Conservation (phyloP, 768 basidiomycete genomes). For the Dictyophora rubrovolvata region DNA sequence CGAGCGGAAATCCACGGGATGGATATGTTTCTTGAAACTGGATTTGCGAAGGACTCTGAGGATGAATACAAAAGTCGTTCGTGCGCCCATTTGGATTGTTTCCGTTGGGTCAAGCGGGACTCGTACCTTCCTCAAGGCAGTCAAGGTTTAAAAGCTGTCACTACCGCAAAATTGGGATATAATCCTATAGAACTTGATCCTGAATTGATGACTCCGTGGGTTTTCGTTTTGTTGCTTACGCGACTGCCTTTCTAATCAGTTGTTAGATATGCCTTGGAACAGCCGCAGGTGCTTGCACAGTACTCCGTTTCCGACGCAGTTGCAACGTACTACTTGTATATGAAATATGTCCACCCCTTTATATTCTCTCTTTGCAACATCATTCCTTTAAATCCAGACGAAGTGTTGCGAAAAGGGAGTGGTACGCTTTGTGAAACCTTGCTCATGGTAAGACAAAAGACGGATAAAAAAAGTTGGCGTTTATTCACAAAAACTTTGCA, state of each 20-base stretch:
- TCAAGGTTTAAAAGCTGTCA: slow-evolving; percentile 97
- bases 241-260: neutral
- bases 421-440: slow-evolving; percentile 97
- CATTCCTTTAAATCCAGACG: slow-evolving; percentile 93
- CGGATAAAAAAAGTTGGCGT: slow-evolving; percentile 1
- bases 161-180: slow-evolving; percentile 91
- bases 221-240: slow-evolving; percentile 10
- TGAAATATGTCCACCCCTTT: slow-evolving; percentile 99
- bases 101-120: slow-evolving; percentile 99
- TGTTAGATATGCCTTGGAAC: slow-evolving; percentile 85
- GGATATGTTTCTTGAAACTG: slow-evolving; percentile 93
- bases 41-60: slow-evolving; percentile 84
- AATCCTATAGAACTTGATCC: slow-evolving; percentile 96
- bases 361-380: slow-evolving; percentile 99
- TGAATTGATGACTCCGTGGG: slow-evolving; percentile 97
- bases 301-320: slow-evolving; percentile 99
- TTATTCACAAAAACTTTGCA: slow-evolving; percentile 21
- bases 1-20: slow-evolving; percentile 81
- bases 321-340: slow-evolving; percentile 99
- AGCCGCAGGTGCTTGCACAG: slow-evolving; percentile 87
- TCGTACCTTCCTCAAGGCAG: slow-evolving; percentile 97
- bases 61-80: slow-evolving; percentile 90
- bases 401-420: slow-evolving; percentile 90
- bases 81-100: slow-evolving; percentile 98
- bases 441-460: slow-evolving; percentile 64